Conservation (phyloP, 139 green algal species). For the Zygnema circumcarinatum region DNA sequence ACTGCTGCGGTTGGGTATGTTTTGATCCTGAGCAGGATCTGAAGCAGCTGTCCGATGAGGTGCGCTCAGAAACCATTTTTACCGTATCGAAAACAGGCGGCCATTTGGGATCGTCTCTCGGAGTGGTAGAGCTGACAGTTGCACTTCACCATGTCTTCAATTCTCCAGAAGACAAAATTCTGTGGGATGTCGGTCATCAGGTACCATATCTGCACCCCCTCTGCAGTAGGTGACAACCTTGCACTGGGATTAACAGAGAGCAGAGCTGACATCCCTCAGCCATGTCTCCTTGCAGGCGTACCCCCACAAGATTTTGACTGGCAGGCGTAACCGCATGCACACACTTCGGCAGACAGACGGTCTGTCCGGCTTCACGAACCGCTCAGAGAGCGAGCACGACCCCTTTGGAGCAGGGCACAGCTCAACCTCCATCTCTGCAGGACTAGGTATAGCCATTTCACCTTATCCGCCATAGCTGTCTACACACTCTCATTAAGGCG, state of each 20-base stretch:
- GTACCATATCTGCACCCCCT: neutral
- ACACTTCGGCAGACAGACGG: conserved; percentile 91
- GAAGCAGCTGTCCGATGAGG: conserved; percentile 92
- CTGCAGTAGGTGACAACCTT: too few relatives aligned
- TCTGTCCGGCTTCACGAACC: conserved; percentile 96
- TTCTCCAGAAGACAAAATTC: conserved; percentile 92
- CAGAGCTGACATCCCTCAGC: neutral
- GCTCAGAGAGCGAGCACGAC: conserved; percentile 93
- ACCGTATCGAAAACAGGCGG: conserved; percentile 90
- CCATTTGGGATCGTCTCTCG: conserved; percentile 91
- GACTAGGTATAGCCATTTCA: conserved; percentile 74
- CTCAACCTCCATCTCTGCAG: conserved; percentile 94
- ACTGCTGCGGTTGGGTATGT: too few relatives aligned
- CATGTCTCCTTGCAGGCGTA: conserved; percentile 81
- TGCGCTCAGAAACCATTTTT: conserved; percentile 94
- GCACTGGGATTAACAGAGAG: too few relatives aligned
- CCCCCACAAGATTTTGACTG: conserved; percentile 98
- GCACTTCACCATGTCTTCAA: conserved; percentile 99
- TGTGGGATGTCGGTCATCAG: conserved; percentile 92
- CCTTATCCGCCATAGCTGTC: conserved; percentile 14
- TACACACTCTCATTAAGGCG: conserved; percentile 27
- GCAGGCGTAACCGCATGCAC: conserved; percentile 84
- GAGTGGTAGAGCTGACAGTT: conserved; percentile 97
- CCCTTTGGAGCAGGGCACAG: conserved; percentile 96
- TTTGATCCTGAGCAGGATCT: too few relatives aligned